These are phyloP conservation scores for Fusarium irregulare DNA, from an alignment of 2,329 filamentous ascomycete genomes.

Conservation along the genomic window DNA sequence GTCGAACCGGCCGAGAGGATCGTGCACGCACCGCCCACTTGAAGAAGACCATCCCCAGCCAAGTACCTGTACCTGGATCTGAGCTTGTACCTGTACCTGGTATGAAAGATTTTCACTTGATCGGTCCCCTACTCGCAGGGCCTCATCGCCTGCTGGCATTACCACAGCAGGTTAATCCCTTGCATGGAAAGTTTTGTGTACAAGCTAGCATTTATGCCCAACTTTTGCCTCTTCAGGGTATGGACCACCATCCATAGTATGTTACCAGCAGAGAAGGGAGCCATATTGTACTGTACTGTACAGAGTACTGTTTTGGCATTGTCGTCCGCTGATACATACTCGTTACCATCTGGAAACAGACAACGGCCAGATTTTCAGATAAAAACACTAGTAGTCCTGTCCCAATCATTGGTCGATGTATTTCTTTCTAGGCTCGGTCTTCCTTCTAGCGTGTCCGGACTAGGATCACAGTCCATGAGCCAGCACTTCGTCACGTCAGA, in stretches of 20 bases:
- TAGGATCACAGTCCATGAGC: conserved; percentile 5
- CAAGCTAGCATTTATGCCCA: conserved; percentile 36
- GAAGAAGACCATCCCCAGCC: conserved; percentile 8
- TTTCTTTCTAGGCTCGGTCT: conserved; percentile 4
- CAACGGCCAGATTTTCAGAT: neutral
- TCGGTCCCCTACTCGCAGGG: conserved; percentile 11
- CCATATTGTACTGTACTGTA: neutral
- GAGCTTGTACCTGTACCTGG: conserved; percentile 14
- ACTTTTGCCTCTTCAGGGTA: conserved; percentile 35
- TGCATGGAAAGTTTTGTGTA: neutral
- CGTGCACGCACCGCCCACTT: conserved; percentile 19
- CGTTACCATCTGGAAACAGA: neutral
- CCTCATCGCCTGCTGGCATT: conserved; percentile 23
- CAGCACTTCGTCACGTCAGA: conserved; percentile 36
- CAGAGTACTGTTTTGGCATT: conserved; percentile 1
- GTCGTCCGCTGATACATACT: neutral
- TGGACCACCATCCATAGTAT: conserved; percentile 4
- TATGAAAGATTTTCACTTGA: conserved; percentile 5
- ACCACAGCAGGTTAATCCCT: neutral
- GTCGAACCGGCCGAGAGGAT: conserved; percentile 41
- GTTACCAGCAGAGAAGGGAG: conserved; percentile 12
- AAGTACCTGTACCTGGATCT: conserved; percentile 5
- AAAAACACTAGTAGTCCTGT: neutral
- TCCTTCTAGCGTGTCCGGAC: conserved; percentile 26
- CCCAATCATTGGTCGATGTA: conserved; percentile 1